Evolutionary conservation across 331 rosid genomes (phyloP), one percentile per base, ranked within the genome.

Genomic region (Quercus tomentella): DNA sequence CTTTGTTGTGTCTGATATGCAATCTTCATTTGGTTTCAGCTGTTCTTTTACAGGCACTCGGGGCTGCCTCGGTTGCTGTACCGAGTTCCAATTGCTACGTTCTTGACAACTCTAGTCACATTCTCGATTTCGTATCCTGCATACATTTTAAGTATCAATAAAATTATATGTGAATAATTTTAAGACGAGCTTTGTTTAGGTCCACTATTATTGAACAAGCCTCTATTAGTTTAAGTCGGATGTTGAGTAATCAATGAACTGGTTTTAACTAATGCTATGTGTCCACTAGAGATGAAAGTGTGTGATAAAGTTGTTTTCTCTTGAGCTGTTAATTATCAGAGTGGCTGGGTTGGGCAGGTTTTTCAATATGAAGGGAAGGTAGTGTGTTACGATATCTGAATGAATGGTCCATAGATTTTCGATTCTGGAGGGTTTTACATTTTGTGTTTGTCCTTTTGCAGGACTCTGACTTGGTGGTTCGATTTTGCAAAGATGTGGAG

Each of bases 401-500:
- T 73, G 23, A 62, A 21, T 65, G 63, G 41, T 37, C 69, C 45
- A 41, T 43, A 52, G 33, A 74, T 74, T 37, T 20, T 75, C 7
- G 17, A 74, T 37, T 25, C 30, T 49, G 30, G 76, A 72, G 52
- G 55, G 63, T 75, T 56, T 66, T 80, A 52, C 31, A 58, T 4
- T 76, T 4, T 51, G 54, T 43, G 31, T 76, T 86, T 84, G 63
- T 31, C 45, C 73, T 45, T 72, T 31, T 85, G 78, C 96, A 91
- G 97, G 89, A 76, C 66, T n/a, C 94, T 66, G 99, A 96, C 74
- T 81, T 91, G 90, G 93, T 69, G 57, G 81, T 96, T 77, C 93
- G 91, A 28, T 96, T 96, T 72, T 93, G 99, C 84, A 96, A 93
- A 82, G 99, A 96, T 37, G 99, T 96, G 79, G 97, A 96, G 87